Base-by-base conservation (phyloP, 1,284 basidiomycete genomes). In the Cutaneotrichosporon sp. region DNA sequence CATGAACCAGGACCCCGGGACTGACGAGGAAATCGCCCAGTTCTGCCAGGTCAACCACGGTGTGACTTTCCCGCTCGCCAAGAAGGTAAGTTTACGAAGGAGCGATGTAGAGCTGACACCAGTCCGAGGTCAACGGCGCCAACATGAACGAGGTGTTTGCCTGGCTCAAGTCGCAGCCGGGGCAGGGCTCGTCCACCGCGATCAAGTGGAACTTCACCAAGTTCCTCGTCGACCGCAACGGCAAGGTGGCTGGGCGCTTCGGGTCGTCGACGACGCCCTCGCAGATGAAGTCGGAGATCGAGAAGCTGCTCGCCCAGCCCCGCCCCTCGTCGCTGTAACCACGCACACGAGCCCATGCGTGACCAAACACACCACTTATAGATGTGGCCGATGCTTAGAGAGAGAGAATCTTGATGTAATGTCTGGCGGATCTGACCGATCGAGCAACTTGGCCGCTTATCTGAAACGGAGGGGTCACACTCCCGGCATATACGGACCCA, bases 31-130 rank as follows among this genome's bases (percentile, higher is more conserved):
- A 55, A 89, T 94, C 68, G 82, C 82, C 24, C 82, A 72, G 49
- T 80, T 79, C 70, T 80, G 78, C 68, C 75, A 87, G 72, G 72
- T 85, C 65, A 92, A 92, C 81, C 87, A 92, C 72, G 90, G 90
- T 29, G 90, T 93, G 22, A 85, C 84, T 8, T 93, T 93, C 82
- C 89, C 89, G 9, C 82, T 93, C 58, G 90, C 91, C 85, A 88
- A 87, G 80, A 93, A 92, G 73, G 77, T 75, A 52, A 36, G 81
- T n/a, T n/a, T n/a, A n/a, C n/a, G n/a, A n/a, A n/a, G n/a, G n/a
- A n/a, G n/a, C n/a, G n/a, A n/a, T n/a, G n/a, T n/a, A n/a, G n/a
- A 92, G 72, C 90, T 56, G 54, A 56, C 90, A 1, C 22, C 56
- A 79, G 76, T 88, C 59, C 42, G 81, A 83, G 62, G 82, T 83